These are phyloP conservation scores for Lavandula angustifolia DNA, from an alignment of 257 asterid genomes.

Conservation along the genomic window DNA sequence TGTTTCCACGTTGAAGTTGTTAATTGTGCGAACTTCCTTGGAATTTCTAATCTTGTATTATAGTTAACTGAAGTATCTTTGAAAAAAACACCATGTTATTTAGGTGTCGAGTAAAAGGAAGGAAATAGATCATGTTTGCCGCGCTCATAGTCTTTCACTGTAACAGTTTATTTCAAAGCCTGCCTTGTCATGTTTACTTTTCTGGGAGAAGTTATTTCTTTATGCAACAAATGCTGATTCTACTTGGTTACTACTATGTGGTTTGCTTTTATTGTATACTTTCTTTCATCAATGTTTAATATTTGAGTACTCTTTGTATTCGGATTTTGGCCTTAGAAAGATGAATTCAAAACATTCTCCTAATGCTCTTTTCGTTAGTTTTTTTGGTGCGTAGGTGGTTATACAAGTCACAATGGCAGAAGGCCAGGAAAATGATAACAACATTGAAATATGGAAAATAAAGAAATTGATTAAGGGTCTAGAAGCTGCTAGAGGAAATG, in stretches of 20 bases:
- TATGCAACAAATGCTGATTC: slow-evolving; percentile 1
- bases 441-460: slow-evolving; percentile 63
- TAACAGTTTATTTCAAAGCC: not conserved
- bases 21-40: no score
- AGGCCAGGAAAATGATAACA: slow-evolving; percentile 56
- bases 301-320: not conserved
- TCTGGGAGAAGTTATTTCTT: not conserved
- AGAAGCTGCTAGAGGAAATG: slow-evolving; percentile 61
- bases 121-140: not conserved
- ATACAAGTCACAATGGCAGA: slow-evolving; percentile 43
- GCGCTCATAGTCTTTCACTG: not conserved
- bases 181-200: not conserved
- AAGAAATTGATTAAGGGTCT: slow-evolving; percentile 62
- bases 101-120: not conserved
- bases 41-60: not conserved
- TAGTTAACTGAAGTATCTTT: not conserved
- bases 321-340: slow-evolving; percentile 11
- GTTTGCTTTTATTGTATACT: not conserved
- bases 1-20: no score
- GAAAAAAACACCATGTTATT: not conserved
- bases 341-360: slow-evolving; percentile 15
- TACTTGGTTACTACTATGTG: not conserved
- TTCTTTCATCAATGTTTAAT: not conserved
- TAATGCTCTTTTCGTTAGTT: slow-evolving; percentile 29
- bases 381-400: slow-evolving; percentile 15